Evolutionary conservation across 1,139 yeast genomes (phyloP), one percentile per base, ranked within the genome.

Genomic region (Taiozyma onychis): DNA sequence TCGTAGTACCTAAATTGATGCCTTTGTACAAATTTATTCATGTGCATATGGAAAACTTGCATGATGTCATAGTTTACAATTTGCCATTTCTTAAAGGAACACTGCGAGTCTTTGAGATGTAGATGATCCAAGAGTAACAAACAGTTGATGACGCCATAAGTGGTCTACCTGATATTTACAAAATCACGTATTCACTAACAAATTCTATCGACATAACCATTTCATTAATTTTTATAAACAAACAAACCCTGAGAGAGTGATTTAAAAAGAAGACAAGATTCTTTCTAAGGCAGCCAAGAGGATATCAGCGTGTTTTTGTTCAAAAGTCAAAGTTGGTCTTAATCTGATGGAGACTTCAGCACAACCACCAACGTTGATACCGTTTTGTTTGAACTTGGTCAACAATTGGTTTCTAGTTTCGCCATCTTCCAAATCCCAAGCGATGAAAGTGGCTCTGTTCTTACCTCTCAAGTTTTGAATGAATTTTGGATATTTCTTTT

Each of bases 341-440:
- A 85, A 74, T 70, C 91, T 77, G 45, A 85, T 80, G 46, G 85
- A 70, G 32, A 65, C 66, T 44, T 79, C 86, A 57, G 88, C 85
- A 67, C 89, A 84, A 26, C 89, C 90, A 58, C 91, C 91, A 55
- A 83, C 78, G 62, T 83, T 84, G 52, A 84, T 75, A 54, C 91
- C 91, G 44, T 70, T 71, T 42, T 67, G 65, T 64, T 81, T 81
- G 69, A 79, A 68, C 21, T 67, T 72, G 55, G 64, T 59, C 57
- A 84, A 70, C 51, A 84, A 70, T 48, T 70, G 64, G 60, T 81
- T 80, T 72, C 90, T 77, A 44, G 65, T 61, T 35, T 68, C 70
- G 21, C 76, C 64, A 45, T 71, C 66, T 47, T 71, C 74, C 60
- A 81, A 73, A 62, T 82, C 85, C 84, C 87, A 85, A n/a, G 90